Evolutionary conservation across 331 rosid species (phyloP).

Genomic region (Malus hybrid): DNA sequence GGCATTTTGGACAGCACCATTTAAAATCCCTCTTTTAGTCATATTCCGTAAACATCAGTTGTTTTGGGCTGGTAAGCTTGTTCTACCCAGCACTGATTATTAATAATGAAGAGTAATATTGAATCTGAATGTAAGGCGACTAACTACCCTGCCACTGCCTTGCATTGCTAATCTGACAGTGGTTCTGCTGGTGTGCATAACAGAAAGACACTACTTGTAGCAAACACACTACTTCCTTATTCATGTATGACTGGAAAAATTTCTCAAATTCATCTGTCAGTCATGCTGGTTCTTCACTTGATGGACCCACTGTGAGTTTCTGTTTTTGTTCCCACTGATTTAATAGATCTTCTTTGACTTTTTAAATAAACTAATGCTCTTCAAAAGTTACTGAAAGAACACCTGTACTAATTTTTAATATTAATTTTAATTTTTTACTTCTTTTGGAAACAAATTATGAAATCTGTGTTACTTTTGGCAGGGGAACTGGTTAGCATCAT

Average conservation of each 20-base stretch:
- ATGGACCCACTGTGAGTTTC: conserved; percentile 5
- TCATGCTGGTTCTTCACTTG: neutral
- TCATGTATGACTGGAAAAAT: neutral
- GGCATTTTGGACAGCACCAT: neutral
- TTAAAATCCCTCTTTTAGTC: neutral
- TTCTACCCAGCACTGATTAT: neutral
- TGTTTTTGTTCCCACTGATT: neutral
- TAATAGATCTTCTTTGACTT: neutral
- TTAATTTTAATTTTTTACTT: neutral
- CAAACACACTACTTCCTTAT: neutral
- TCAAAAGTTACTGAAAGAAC: neutral
- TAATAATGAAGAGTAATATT: neutral
- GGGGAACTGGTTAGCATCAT: neutral
- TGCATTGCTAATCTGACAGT: neutral
- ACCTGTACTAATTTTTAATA: neutral
- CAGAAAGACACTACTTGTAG: neutral
- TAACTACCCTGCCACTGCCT: neutral
- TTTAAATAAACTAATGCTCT: neutral
- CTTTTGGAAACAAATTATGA: neutral
- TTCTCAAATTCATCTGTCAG: neutral
- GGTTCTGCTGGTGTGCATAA: neutral
- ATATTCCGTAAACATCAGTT: neutral
- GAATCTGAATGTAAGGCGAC: neutral
- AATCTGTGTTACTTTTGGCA: neutral
- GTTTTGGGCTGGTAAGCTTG: neutral